Conservation (phyloP, 1,139 yeast species). For the Diutina rugosa region DNA sequence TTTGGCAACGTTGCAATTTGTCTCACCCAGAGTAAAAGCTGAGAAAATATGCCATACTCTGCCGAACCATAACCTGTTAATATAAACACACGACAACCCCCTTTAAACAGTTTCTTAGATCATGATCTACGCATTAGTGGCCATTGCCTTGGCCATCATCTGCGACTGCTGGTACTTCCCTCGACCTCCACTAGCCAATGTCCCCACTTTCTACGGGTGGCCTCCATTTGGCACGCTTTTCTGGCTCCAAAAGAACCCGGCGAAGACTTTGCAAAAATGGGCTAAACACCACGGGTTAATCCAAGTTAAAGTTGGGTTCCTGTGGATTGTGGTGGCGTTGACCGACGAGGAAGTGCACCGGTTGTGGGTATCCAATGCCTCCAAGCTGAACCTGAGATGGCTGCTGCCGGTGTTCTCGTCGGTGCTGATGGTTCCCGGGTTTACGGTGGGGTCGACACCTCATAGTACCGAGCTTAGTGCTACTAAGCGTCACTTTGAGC, state of each 20-base stretch:
- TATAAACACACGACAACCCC: neutral
- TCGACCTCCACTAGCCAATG: neutral
- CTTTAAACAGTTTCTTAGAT: neutral
- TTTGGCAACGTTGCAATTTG: too few relatives aligned
- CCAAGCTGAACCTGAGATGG: neutral
- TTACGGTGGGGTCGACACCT: neutral
- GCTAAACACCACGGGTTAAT: neutral
- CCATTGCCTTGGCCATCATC: neutral
- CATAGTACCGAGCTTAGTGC: neutral
- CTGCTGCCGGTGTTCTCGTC: neutral
- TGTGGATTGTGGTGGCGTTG: neutral
- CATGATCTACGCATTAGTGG: neutral
- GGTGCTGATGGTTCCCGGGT: neutral
- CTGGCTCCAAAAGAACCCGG: neutral
- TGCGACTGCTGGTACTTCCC: neutral
- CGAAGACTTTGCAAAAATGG: neutral
- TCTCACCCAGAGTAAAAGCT: too few relatives aligned
- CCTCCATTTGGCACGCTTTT: neutral
- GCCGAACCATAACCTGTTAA: neutral
- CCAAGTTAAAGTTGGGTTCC: neutral
- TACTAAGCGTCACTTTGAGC: neutral
- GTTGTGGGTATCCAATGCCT: neutral
- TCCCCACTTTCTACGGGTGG: neutral
- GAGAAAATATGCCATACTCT: neutral
- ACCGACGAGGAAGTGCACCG: neutral